These are phyloP conservation scores for Magnolia sinica DNA, from an alignment of 164 flowering plant genomes.

Conservation along the genomic window DNA sequence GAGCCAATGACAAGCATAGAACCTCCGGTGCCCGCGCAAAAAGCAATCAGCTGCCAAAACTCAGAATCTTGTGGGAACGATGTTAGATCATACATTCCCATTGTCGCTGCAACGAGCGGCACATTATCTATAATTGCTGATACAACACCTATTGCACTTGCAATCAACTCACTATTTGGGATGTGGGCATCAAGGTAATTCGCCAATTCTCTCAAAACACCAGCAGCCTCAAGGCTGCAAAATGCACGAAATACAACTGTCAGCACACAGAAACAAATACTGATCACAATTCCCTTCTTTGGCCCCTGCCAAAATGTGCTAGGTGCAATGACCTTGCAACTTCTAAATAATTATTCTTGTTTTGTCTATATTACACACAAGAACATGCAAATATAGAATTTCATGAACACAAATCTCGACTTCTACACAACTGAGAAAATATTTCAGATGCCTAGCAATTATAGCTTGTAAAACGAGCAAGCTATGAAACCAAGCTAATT, in stretches of 20 bases:
- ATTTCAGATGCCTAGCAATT: neutral
- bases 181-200: conserved; percentile 90
- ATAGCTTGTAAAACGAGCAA: neutral
- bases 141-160: conserved; percentile 86
- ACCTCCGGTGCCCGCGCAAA: conserved; percentile 97
- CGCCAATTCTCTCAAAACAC: conserved; percentile 83
- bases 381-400: neutral
- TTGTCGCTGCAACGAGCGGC: conserved; percentile 93
- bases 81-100: conserved; percentile 95
- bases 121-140: conserved; percentile 97
- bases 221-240: conserved; percentile 89
- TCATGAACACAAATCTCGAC: neutral
- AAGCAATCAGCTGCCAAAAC: conserved; percentile 93
- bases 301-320: neutral
- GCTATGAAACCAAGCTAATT: neutral
- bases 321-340: neutral
- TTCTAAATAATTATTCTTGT: neutral
- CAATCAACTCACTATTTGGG: conserved; percentile 70
- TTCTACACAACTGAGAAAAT: neutral
- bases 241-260: neutral
- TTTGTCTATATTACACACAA: neutral
- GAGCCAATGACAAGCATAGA: conserved; percentile 95
- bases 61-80: conserved; percentile 84
- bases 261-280: neutral
- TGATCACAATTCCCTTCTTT: neutral